Evolutionary conservation across 2,329 filamentous ascomycete species (phyloP), one percentile per base, ranked within the genome.

Genomic region (Aspergillus hortae): DNA sequence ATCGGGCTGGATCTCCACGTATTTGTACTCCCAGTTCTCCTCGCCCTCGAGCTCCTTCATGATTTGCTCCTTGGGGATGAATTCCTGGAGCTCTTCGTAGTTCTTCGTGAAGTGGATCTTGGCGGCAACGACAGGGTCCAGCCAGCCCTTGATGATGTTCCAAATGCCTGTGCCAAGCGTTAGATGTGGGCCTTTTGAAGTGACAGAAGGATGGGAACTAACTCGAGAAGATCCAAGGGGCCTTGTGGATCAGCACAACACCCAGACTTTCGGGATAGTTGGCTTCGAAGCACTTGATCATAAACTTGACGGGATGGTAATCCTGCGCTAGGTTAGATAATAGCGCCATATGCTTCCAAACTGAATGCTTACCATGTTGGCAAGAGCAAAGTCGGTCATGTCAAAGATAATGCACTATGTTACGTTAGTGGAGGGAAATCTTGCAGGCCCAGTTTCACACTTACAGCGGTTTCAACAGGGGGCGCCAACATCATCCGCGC

Each of bases 281-380:
- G 54, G 94, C 94, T 75, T 99, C 94, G 67, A 99, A 99, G 71
- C 92, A 96, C 73, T 96, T 95, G 72, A 99, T 96, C 88, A 99
- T 96, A 75, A 97, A 99, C 67, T 96, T 99, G 52, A 99, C 90
- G 1, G 94, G 92, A 0, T 89, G 84, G 70, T 97, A 97, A 71
- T 99, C 94, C 85, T 87, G 51, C 11, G 11, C 19, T 17, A 42
- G 47, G 35, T 27, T 17, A 50, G 23, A 27, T 36, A 7, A 25
- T 21, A 7, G 2, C n/a, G 6, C 19, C 9, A 15, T 12, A 25
- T 14, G 43, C 12, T 17, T 11, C n/a, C 12, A 15, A 14, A 14
- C 9, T 14, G 27, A 11, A 23, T 12, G 62, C 76, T 66, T 74
- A 86, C 84, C 94, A 99, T 97, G 73, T 99, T 99, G 14, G 92